Base-by-base conservation (phyloP, 108 stramenopile species). In the Nitzschia putrida region DNA sequence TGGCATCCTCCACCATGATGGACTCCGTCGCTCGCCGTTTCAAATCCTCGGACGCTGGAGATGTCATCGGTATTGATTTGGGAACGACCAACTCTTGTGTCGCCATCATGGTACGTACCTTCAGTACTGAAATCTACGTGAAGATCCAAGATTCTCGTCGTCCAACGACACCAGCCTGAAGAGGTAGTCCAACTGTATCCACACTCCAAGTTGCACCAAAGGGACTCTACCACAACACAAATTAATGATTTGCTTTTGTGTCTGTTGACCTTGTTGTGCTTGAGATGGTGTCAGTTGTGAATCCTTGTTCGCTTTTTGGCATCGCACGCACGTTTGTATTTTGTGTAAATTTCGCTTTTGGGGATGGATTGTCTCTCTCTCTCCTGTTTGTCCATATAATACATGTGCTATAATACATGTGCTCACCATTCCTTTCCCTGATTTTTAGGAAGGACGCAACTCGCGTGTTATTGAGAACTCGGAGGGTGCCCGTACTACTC, bases 21-120 rank as follows among this genome's bases (percentile, higher is more conserved):
- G 37, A 37, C 24, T 22, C 61, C 3, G 20, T 61, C 40, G 57
- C 68, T 25, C 67, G 67, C n/a, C 70, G 80, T 52, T 86, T 68
- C 73, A 88, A 83, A 57, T 82, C 84, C 55, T 77, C 70, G 42
- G 91, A 92, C 64, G 88, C 83, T 13, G 97, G 95, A 37, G 97
- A 98, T 80, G 96, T 98, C 64, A 96, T 99, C 72, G 99, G 99
- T 12, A 99, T 99, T 73, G 99, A 99, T 88, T 82, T 99, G 53
- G 99, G 99, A 42, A 99, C 99, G 8, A 99, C 99, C 50, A 99
- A 99, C 91, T 96, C 95, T 8, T 99, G 99, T 79, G 99, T 99
- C 21, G 94, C 99, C 47, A 95, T 98, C 66, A 99, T 99, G 98
- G 98, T 97, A 76, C 73, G 91, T 89, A 29, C 11, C 12, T 26